These are phyloP conservation scores for Chaetomium sp. DNA, from an alignment of 2,329 filamentous ascomycete species.

Conservation along the genomic window DNA sequence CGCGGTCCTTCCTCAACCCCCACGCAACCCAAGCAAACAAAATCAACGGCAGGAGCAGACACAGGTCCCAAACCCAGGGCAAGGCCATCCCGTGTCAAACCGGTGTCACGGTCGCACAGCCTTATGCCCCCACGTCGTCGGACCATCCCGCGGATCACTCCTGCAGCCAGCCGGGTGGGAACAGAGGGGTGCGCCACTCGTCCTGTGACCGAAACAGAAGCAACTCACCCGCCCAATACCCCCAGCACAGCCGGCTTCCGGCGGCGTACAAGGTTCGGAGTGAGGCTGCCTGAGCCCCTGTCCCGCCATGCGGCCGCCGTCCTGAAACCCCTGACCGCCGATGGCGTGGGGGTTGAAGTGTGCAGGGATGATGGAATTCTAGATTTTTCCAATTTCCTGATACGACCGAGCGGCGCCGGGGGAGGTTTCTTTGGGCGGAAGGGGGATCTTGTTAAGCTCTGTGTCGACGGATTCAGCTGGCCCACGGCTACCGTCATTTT, in stretches of 20 bases:
- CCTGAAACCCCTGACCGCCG: neutral
- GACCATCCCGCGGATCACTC: slow-evolving; percentile 2
- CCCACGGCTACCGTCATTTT: no score
- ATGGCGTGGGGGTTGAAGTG: neutral
- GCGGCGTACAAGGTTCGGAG: neutral
- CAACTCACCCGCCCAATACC: neutral
- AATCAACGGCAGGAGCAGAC: neutral
- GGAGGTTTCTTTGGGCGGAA: no score
- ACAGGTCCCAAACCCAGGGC: neutral
- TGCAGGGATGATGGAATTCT: neutral
- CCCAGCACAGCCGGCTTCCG: neutral
- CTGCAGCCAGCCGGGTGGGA: neutral
- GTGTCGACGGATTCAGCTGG: no score
- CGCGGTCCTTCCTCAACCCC: neutral
- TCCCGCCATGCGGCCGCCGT: neutral
- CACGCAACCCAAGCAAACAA: neutral
- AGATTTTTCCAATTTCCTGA: neutral
- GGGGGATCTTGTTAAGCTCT: neutral
- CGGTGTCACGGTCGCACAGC: neutral
- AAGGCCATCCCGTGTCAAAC: neutral
- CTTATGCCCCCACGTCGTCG: neutral
- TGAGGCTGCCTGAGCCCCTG: neutral
- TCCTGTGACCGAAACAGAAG: neutral
- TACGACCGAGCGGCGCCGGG: neutral
- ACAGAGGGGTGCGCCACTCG: neutral